These are phyloP conservation scores for Phytophthora quininea DNA, from an alignment of 352 stramenopile species.

Conservation along the genomic window DNA sequence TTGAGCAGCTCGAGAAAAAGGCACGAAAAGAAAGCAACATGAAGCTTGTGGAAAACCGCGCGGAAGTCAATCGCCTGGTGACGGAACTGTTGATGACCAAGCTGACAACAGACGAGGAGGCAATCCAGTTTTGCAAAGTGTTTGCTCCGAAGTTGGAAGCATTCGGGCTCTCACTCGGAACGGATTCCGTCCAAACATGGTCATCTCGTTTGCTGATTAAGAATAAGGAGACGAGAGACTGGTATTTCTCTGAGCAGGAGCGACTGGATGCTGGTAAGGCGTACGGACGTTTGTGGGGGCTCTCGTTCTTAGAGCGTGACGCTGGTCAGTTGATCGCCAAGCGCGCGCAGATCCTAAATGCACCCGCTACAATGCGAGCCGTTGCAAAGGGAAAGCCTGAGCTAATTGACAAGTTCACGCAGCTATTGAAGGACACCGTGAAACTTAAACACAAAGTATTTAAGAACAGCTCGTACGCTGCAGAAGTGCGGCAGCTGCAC, in stretches of 20 bases:
- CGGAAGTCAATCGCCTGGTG: slow-evolving; percentile 69
- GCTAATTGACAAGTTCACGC: slow-evolving; percentile 87
- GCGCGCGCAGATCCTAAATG: slow-evolving; percentile 71
- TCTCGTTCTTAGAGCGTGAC: slow-evolving; percentile 83
- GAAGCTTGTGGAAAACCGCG: slow-evolving; percentile 80
- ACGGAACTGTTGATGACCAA: slow-evolving; percentile 52
- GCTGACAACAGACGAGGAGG: slow-evolving; percentile 67
- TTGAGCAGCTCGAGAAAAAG: slow-evolving; percentile 89
- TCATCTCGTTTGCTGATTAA: slow-evolving; percentile 86
- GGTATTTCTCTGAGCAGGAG: slow-evolving; percentile 85
- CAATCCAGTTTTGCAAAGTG: slow-evolving; percentile 68
- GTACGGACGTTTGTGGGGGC: slow-evolving; percentile 76
- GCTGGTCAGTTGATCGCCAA: slow-evolving; percentile 79
- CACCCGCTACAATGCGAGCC: slow-evolving; percentile 62
- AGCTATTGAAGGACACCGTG: slow-evolving; percentile 85
- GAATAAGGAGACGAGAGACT: slow-evolving; percentile 88
- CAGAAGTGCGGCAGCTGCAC: slow-evolving; percentile 60
- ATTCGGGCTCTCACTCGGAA: slow-evolving; percentile 67
- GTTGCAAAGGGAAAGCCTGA: slow-evolving; percentile 81
- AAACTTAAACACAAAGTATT: slow-evolving; percentile 92
- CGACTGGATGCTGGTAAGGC: slow-evolving; percentile 77
- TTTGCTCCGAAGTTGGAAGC: slow-evolving; percentile 67
- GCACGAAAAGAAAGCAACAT: slow-evolving; percentile 87
- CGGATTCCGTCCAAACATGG: slow-evolving; percentile 80
- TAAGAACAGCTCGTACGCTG: slow-evolving; percentile 68